Percentiles rank a stretch among this genome's conserved stretches.
Conservation (phyloP, 1,284 basidiomycete genomes). For the Cystobasidium pallidum region DNA sequence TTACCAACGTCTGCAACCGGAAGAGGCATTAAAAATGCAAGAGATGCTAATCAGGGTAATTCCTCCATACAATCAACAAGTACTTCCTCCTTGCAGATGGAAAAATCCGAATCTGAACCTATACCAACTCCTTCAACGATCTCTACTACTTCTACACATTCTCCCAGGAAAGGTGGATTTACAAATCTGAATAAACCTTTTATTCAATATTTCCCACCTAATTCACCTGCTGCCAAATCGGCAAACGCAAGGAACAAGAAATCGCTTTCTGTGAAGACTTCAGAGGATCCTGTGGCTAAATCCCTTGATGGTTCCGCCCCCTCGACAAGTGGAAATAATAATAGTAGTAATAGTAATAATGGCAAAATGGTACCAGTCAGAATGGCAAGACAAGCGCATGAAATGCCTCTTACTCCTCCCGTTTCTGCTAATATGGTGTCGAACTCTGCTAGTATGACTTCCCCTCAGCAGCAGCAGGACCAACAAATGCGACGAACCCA, state of each 20-base stretch:
- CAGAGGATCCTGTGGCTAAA: too few species aligned
- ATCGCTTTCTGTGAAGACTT: constrained; percentile 29
- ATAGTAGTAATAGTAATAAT: not conserved
- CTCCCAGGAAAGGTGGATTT: not conserved
- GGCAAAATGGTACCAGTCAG: constrained; percentile 35
- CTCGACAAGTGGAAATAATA: not conserved
- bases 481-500: too few species aligned
- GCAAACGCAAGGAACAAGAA: constrained; percentile 32
- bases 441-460: too few species aligned
- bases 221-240: constrained; percentile 42
- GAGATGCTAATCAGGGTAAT: constrained; percentile 45
- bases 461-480: too few species aligned
- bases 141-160: not conserved
- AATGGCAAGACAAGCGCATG: constrained; percentile 19
- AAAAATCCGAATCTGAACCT: constrained; percentile 27
- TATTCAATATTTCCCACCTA: constrained; percentile 41
- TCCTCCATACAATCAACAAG: not conserved
- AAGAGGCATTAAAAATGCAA: constrained; percentile 46
- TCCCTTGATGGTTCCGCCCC: not conserved
- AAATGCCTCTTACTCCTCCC: constrained; percentile 38
- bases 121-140: constrained; percentile 3
- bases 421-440: constrained; percentile 25
- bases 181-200: constrained; percentile 40
- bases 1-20: constrained; percentile 48
- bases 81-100: constrained; percentile 14